Evolutionary conservation across 164 flowering plant species (phyloP).

Genomic region (Nelumbo lutea): DNA sequence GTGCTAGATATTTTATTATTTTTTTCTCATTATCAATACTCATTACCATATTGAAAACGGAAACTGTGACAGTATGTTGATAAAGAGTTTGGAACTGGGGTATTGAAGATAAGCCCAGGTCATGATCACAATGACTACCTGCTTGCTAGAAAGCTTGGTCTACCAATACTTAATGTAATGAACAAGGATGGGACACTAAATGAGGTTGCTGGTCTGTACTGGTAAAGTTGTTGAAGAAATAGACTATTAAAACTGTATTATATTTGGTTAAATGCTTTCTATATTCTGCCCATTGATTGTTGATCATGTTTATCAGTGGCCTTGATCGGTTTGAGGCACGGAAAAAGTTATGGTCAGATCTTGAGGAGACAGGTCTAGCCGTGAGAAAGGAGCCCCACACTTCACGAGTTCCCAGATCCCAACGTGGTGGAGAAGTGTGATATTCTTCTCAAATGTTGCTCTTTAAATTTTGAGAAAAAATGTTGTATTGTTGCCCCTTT

Average conservation of each 20-base stretch:
- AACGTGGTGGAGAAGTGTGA: conserved; percentile 95
- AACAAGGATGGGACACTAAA: conserved; percentile 97
- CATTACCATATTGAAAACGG: conserved; percentile 4
- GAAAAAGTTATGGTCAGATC: conserved; percentile 87
- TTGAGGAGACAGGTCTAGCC: conserved; percentile 85
- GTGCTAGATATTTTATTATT: not conserved
- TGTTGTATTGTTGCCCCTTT: not conserved
- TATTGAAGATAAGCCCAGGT: conserved; percentile 95
- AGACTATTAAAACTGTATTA: conserved; percentile 1
- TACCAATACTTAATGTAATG: conserved; percentile 95
- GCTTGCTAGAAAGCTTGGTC: conserved; percentile 92
- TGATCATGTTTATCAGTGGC: conserved; percentile 45
- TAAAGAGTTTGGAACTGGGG: conserved; percentile 97
- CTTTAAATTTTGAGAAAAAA: not conserved
- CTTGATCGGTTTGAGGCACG: conserved; percentile 96
- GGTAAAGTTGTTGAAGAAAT: conserved; percentile 34
- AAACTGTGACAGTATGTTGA: conserved; percentile 69
- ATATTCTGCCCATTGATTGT: conserved; percentile 12
- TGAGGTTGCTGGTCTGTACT: conserved; percentile 82
- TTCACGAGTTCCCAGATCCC: conserved; percentile 87
- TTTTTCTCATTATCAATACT: not conserved
- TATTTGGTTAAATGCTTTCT: conserved; percentile 2
- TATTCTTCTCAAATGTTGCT: conserved; percentile 4
- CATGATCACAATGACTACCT: conserved; percentile 97
- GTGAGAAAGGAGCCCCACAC: conserved; percentile 80